phyloP scores from a whole-genome alignment of 2,329 filamentous ascomycete species.

The Colletotrichum australisinense region DNA sequence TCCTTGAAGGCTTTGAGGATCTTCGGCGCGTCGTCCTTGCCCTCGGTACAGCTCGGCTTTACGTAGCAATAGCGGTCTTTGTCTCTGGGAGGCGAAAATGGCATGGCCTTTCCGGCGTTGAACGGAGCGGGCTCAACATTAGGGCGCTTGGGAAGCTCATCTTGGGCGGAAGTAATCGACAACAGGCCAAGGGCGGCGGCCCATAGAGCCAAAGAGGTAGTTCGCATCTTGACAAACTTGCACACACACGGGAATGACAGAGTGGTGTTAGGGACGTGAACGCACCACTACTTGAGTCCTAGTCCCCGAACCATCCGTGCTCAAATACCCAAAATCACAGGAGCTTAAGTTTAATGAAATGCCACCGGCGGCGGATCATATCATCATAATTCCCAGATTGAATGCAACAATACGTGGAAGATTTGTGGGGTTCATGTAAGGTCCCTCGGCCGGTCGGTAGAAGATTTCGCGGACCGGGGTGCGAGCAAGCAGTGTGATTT shows the following conservation, averaged over 20 bases:
- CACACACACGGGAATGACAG: background rate
- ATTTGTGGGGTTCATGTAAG: slow-evolving; percentile 22
- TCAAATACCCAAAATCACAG: slow-evolving; percentile 4
- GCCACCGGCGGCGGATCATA: background rate
- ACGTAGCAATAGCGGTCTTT: slow-evolving; percentile 30
- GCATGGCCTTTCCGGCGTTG: slow-evolving; percentile 22
- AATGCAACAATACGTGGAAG: slow-evolving; percentile 31
- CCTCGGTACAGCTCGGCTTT: slow-evolving; percentile 27
- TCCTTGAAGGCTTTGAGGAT: slow-evolving; percentile 66
- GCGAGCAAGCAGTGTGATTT: background rate
- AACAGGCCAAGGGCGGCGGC: slow-evolving; percentile 11
- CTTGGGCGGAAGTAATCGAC: background rate
- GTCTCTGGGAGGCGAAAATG: slow-evolving; percentile 24
- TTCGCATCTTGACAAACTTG: slow-evolving; percentile 8
- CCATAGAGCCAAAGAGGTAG: background rate
- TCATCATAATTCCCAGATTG: background rate
- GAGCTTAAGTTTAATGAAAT: background rate
- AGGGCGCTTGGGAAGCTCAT: slow-evolving; percentile 16
- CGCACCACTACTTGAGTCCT: background rate
- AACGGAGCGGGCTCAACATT: slow-evolving; percentile 23
- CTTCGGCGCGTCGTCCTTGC: slow-evolving; percentile 48
- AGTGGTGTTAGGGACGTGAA: background rate
- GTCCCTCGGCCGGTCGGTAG: slow-evolving; percentile 20
- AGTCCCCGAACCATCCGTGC: background rate
- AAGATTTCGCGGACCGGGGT: slow-evolving; percentile 19